A percentile compares a stretch with the other conserved stretches of the same genome.
phyloP scores from a whole-genome alignment of 768 basidiomycete genomes.

The Suillus sp. region DNA sequence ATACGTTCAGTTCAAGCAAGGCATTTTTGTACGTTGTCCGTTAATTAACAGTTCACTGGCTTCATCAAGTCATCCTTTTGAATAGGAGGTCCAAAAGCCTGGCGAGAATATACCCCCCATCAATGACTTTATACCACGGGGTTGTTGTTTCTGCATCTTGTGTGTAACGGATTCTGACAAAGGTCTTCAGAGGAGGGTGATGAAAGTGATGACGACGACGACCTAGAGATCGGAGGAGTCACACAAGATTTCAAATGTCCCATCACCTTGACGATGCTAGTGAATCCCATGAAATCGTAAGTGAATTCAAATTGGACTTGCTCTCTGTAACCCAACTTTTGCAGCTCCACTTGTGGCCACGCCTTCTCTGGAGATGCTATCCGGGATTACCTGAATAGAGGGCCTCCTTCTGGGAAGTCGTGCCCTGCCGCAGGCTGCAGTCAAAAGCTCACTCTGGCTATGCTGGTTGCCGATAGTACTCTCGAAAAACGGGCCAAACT shows the following conservation, averaged over 20 bases:
- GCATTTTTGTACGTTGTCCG: slow-evolving; percentile 59
- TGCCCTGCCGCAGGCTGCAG: slow-evolving; percentile 80
- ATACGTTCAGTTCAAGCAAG: slow-evolving; percentile 64
- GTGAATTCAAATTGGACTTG: slow-evolving; percentile 27
- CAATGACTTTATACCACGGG: slow-evolving; percentile 69
- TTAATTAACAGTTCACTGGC: slow-evolving; percentile 1
- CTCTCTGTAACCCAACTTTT: slow-evolving; percentile 13
- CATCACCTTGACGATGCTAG: slow-evolving; percentile 64
- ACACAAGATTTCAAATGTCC: slow-evolving; percentile 87
- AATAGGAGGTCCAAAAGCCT: slow-evolving; percentile 67
- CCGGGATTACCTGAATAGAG: slow-evolving; percentile 53
- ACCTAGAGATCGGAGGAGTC: slow-evolving; percentile 84
- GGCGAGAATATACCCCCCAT: slow-evolving; percentile 75
- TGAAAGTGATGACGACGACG: slow-evolving; percentile 83
- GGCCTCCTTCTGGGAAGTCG: slow-evolving; percentile 36
- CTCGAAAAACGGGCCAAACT: slow-evolving; percentile 66
- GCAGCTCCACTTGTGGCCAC: slow-evolving; percentile 72
- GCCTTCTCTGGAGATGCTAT: slow-evolving; percentile 81
- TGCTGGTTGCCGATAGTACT: slow-evolving; percentile 56
- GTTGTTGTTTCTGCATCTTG: slow-evolving; percentile 35
- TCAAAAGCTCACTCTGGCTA: slow-evolving; percentile 50
- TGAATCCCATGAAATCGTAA: slow-evolving; percentile 83
- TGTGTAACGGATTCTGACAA: slow-evolving; percentile 14
- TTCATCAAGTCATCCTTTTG: slow-evolving; percentile 3
- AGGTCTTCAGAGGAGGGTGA: slow-evolving; percentile 70